Conservation (phyloP, 768 basidiomycete genomes). For the Scleroderma bovista region DNA sequence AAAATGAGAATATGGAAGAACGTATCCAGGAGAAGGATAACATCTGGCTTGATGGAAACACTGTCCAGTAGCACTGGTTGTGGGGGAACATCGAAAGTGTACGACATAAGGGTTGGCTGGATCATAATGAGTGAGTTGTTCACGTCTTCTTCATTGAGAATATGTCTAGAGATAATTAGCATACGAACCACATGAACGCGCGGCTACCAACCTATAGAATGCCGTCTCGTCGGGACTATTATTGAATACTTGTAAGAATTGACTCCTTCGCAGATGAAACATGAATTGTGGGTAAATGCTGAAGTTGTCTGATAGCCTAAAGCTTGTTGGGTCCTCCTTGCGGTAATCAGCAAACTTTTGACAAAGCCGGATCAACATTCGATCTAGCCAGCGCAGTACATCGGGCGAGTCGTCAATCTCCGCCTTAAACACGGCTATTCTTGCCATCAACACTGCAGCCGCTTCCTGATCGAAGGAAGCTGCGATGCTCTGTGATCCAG, state of each 20-base stretch:
- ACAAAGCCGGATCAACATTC: constrained; percentile 97
- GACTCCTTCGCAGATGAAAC: constrained; percentile 97
- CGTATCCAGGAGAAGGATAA: constrained; percentile 93
- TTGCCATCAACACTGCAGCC: constrained; percentile 95
- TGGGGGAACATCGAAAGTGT: constrained; percentile 85
- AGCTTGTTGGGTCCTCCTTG: constrained; percentile 94
- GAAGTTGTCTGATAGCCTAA: constrained; percentile 92
- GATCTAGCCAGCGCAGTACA: constrained; percentile 93
- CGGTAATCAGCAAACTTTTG: constrained; percentile 99
- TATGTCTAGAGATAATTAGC: constrained; percentile 54
- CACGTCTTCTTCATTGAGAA: constrained; percentile 95
- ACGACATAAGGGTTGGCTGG: constrained; percentile 98
- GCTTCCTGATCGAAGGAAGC: constrained; percentile 97
- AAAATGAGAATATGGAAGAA: constrained; percentile 99
- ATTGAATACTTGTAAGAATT: constrained; percentile 99
- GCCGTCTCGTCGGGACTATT: constrained; percentile 99
- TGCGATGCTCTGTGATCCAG: constrained; percentile 90
- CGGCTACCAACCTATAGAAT: constrained; percentile 73
- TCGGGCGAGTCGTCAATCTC: constrained; percentile 98
- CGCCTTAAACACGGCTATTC: constrained; percentile 98
- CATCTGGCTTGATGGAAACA: constrained; percentile 95
- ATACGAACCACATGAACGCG: constrained; percentile 1
- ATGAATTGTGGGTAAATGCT: constrained; percentile 99
- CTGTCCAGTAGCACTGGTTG: constrained; percentile 96
- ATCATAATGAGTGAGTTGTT: constrained; percentile 99